phyloP scores from a whole-genome alignment of 1,284 basidiomycete genomes.

The Wolfiporia cocos region DNA sequence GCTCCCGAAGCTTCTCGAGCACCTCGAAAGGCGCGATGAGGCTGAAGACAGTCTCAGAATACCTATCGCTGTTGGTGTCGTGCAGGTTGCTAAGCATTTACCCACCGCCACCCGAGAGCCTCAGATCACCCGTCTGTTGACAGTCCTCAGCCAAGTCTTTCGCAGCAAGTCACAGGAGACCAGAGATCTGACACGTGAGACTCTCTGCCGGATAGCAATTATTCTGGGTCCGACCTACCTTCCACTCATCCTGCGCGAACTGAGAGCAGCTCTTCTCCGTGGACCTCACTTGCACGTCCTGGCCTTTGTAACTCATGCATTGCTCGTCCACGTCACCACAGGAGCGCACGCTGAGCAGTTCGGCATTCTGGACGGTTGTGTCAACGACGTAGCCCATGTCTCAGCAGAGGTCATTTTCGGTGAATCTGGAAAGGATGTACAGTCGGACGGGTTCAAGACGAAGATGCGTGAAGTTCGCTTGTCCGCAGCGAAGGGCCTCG shows the following conservation, averaged over 20 bases:
- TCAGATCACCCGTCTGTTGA: conserved; percentile 79
- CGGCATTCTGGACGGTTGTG: conserved; percentile 68
- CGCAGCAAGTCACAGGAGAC: conserved; percentile 94
- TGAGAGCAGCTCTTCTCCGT: conserved; percentile 78
- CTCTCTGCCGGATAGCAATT: conserved; percentile 78
- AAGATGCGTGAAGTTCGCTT: conserved; percentile 88
- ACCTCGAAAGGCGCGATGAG: conserved; percentile 81
- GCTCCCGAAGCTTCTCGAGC: conserved; percentile 71
- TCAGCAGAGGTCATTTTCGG: conserved; percentile 95
- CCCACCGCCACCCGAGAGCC: conserved; percentile 63
- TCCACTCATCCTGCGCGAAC: conserved; percentile 70
- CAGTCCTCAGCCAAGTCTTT: conserved; percentile 82
- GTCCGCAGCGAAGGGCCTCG: conserved; percentile 75
- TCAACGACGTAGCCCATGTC: conserved; percentile 74
- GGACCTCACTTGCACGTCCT: conserved; percentile 95
- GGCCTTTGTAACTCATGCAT: conserved; percentile 79
- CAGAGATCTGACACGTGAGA: conserved; percentile 83
- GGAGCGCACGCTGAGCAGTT: conserved; percentile 50
- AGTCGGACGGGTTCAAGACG: conserved; percentile 89
- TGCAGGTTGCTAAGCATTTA: conserved; percentile 79
- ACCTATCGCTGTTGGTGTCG: conserved; percentile 86
- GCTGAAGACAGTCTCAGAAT: conserved; percentile 82
- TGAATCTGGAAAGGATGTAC: conserved; percentile 86
- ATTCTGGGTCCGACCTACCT: conserved; percentile 76
- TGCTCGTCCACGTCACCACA: conserved; percentile 77